A percentile compares a stretch with the other conserved stretches of the same genome.
These are phyloP conservation scores for Abrus precatorius DNA, from an alignment of 306 rosid genomes.

Conservation along the genomic window DNA sequence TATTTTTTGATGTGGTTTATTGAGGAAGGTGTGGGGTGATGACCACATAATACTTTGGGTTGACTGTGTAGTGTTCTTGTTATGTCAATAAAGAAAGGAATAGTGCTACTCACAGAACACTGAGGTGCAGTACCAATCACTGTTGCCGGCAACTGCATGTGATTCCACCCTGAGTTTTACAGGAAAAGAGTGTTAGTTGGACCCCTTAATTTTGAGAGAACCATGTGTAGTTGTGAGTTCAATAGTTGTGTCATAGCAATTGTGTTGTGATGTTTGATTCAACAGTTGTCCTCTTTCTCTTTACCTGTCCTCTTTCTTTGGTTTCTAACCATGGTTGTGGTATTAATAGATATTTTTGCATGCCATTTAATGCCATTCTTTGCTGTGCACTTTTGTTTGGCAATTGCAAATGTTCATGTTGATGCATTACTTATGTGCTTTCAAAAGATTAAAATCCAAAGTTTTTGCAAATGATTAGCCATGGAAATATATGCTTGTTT, in stretches of 20 bases:
- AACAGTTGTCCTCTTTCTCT: neutral
- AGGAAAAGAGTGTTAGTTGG: neutral
- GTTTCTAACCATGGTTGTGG: neutral
- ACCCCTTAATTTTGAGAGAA: neutral
- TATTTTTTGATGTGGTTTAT: neutral
- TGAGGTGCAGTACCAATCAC: neutral
- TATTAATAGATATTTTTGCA: neutral
- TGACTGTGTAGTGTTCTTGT: constrained; percentile 1
- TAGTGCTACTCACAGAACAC: neutral
- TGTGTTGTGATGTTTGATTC: constrained; percentile 7
- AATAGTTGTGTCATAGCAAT: neutral
- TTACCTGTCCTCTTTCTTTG: neutral
- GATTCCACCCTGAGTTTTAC: constrained; percentile 1
- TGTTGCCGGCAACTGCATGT: neutral
- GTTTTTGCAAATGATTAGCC: constrained; percentile 20
- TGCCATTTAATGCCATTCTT: constrained; percentile 5
- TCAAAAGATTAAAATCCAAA: neutral
- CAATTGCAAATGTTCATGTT: neutral
- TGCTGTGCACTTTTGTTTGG: constrained; percentile 3
- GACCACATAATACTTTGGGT: neutral
- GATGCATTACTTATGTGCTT: constrained; percentile 15
- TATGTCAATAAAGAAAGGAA: neutral
- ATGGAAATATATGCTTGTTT: neutral
- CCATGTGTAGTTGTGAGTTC: neutral
- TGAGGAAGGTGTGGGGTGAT: constrained; percentile 7